These are phyloP conservation scores for Mrakia frigida DNA, from an alignment of 768 basidiomycete genomes.

Conservation along the genomic window DNA sequence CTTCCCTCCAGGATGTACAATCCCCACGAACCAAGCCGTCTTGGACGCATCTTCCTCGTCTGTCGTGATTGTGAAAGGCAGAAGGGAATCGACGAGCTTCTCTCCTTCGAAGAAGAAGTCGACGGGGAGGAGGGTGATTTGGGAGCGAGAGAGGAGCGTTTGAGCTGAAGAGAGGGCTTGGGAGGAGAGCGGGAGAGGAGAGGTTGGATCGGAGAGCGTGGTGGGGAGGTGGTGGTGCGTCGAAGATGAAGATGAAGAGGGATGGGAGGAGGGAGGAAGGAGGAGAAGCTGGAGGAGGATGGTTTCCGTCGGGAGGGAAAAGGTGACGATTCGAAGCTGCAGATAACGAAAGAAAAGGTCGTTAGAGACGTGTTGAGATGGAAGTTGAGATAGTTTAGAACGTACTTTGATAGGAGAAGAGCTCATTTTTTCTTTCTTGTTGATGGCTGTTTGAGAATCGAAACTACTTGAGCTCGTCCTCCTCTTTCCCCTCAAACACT, in stretches of 20 bases:
- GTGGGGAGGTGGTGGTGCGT: background rate
- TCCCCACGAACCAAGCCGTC: background rate
- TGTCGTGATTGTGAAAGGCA: background rate
- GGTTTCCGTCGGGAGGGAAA: slow-evolving; percentile 9
- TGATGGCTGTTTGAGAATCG: background rate
- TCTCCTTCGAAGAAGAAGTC: background rate
- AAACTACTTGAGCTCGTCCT: no score
- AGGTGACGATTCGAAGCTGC: background rate
- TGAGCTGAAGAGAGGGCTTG: background rate
- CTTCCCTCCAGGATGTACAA: background rate
- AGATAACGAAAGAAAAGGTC: background rate
- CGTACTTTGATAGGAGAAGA: background rate
- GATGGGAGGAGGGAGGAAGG: background rate
- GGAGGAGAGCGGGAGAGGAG: background rate
- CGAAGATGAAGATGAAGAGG: background rate
- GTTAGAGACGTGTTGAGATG: no score
- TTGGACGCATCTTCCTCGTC: background rate
- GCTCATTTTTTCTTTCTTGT: background rate
- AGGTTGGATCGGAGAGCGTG: background rate
- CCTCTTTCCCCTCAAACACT: background rate
- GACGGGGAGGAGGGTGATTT: background rate
- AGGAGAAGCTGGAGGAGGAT: slow-evolving; percentile 8
- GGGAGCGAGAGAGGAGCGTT: background rate
- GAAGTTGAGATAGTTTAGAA: background rate
- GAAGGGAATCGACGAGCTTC: background rate